Base-by-base conservation (phyloP, 1,139 yeast species). In the Yamadazyma epiphylla region DNA sequence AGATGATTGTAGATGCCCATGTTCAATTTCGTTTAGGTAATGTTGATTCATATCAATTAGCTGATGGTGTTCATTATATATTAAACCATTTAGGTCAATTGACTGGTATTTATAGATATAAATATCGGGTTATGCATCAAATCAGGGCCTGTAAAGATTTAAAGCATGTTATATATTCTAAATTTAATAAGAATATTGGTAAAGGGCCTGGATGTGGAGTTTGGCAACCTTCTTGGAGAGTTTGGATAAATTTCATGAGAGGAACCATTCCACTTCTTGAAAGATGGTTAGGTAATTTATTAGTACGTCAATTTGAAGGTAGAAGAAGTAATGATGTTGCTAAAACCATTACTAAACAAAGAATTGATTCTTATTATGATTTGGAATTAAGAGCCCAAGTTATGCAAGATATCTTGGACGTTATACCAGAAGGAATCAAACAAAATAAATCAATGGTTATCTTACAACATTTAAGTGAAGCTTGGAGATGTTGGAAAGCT, bases 401-500 rank as follows among this genome's bases (percentile, higher is more conserved):
- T 0, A 78, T 94, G 83, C 91, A 88, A 49, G 98, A 94, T 52
- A 89, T 94, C 28, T 63, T 91, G 36, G 99, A 91, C 50, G 88
- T 88, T 95, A 88, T 94, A 31, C 98, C 98, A 0, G 96, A 87
- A 42, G 96, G 95, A 2, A 73, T 94, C 41, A 84, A 86, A 46
- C 94, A 87, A 48, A 84, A 76, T 44, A 89, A 88, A 51, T 79
- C 96, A 2, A 82, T 85, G 48, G 81, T 95, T 0, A 84, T 94
- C 32, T 61, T 94, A 29, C 97, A 91, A 48, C 99, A 94, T 57
- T 65, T 94, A 33, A 84, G 95, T 51, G 98, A 94, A 54, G 98
- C 98, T 1, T 94, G 99, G 99, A 69, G 98, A 53, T 91, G 98
- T 53, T 94, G 98, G 98, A 94, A 94, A 55, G 98, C 98, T 2